Conservation (phyloP, 805 yeast genomes). For the Kregervanrija fluxuum region DNA sequence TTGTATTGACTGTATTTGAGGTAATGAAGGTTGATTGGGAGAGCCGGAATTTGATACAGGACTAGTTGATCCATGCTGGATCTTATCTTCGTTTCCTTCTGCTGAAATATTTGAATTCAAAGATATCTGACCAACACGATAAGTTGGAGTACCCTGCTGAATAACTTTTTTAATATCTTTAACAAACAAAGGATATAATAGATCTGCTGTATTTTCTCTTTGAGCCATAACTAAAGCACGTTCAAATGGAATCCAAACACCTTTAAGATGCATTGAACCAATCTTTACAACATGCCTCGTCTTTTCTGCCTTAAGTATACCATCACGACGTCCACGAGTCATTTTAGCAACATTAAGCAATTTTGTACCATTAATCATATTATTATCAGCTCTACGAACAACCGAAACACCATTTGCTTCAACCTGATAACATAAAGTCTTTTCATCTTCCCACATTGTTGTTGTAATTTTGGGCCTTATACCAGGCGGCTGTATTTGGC, state of each 20-base stretch:
- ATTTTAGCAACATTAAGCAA: slow-evolving; percentile 62
- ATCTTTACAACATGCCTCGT: slow-evolving; percentile 64
- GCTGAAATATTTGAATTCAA: slow-evolving; percentile 3
- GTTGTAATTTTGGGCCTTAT: slow-evolving; percentile 57
- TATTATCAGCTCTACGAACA: slow-evolving; percentile 63
- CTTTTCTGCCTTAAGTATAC: slow-evolving; percentile 59
- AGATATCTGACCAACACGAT: slow-evolving; percentile 16
- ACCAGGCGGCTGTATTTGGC: slow-evolving; percentile 34
- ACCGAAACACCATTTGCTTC: slow-evolving; percentile 63
- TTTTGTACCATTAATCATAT: slow-evolving; percentile 68
- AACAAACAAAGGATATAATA: slow-evolving; percentile 52
- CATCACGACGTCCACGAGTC: slow-evolving; percentile 70
- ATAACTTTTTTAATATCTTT: slow-evolving; percentile 51
- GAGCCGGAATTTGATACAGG: neutral
- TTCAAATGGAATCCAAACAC: slow-evolving; percentile 73
- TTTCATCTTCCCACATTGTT: slow-evolving; percentile 73
- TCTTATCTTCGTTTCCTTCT: neutral
- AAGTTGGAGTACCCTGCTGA: slow-evolving; percentile 31
- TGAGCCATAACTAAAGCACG: slow-evolving; percentile 65
- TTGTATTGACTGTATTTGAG: neutral
- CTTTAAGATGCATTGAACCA: slow-evolving; percentile 70
- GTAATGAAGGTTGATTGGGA: neutral
- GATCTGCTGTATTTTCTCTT: slow-evolving; percentile 55
- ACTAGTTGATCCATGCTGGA: neutral
- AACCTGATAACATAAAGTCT: slow-evolving; percentile 64